These are phyloP conservation scores for Penicillium sp. DNA, from an alignment of 2,329 filamentous ascomycete genomes.

Conservation along the genomic window DNA sequence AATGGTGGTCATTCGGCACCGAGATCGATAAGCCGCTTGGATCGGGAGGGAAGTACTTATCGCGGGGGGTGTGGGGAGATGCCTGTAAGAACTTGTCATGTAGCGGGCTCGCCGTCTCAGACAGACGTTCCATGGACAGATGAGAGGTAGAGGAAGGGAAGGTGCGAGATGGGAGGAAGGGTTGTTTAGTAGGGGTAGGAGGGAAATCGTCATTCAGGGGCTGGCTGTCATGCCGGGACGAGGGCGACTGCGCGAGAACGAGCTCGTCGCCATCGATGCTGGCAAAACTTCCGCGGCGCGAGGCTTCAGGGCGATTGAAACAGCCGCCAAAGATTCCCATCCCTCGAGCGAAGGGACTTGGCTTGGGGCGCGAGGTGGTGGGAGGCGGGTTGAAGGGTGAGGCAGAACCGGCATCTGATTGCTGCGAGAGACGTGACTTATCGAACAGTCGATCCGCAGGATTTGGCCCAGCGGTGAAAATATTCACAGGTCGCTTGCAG, in stretches of 20 bases:
- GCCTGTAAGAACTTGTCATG: slow-evolving; percentile 52
- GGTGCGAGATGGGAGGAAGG: slow-evolving; percentile 37
- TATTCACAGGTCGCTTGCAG: slow-evolving; percentile 76
- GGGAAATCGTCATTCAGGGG: slow-evolving; percentile 69
- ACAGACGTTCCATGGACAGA: slow-evolving; percentile 34
- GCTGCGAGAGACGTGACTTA: slow-evolving; percentile 61
- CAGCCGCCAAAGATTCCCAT: slow-evolving; percentile 60
- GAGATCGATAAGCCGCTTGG: slow-evolving; percentile 81
- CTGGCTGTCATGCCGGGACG: slow-evolving; percentile 54
- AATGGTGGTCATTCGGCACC: slow-evolving; percentile 49
- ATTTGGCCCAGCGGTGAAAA: slow-evolving; percentile 62
- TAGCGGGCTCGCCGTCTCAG: slow-evolving; percentile 47
- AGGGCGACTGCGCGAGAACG: slow-evolving; percentile 56
- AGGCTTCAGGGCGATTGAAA: slow-evolving; percentile 47
- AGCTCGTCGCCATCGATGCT: slow-evolving; percentile 77
- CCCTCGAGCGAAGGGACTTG: slow-evolving; percentile 64
- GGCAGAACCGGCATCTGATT: slow-evolving; percentile 73
- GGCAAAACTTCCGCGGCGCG: slow-evolving; percentile 66
- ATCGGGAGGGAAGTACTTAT: slow-evolving; percentile 70
- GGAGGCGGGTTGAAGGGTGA: slow-evolving; percentile 72
- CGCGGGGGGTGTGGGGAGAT: slow-evolving; percentile 75
- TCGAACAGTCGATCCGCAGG: slow-evolving; percentile 57
- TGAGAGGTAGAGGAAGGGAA: slow-evolving; percentile 35
- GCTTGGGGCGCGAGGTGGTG: slow-evolving; percentile 57
- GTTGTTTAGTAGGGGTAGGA: slow-evolving; percentile 83